phyloP scores from a whole-genome alignment of 495 filamentous ascomycete species.

The Hypomontagnella monticulosa region DNA sequence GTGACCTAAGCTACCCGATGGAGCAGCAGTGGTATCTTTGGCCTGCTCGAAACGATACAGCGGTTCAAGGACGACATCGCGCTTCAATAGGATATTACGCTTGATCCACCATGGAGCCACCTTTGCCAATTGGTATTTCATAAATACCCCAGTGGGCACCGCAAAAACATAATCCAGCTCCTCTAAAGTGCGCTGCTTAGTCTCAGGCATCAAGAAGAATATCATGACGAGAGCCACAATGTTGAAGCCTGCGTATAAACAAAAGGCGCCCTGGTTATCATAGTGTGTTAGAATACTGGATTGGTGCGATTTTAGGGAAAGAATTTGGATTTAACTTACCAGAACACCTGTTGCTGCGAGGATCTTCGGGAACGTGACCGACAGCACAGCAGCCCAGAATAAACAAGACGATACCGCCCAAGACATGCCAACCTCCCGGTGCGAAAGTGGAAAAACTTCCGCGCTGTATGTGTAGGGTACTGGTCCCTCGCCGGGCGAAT shows the following conservation, averaged over 20 bases:
- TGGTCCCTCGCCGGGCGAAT: conserved; percentile 75
- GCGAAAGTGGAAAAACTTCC: conserved; percentile 81
- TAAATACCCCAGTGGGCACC: conserved; percentile 59
- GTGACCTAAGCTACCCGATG: conserved; percentile 1
- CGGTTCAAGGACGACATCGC: conserved; percentile 49
- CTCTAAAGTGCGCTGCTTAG: conserved; percentile 79
- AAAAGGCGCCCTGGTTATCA: conserved; percentile 53
- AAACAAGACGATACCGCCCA: conserved; percentile 78
- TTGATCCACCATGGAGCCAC: conserved; percentile 65
- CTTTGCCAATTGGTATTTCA: conserved; percentile 58
- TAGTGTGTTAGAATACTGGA: conserved; percentile 12
- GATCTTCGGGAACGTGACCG: conserved; percentile 75
- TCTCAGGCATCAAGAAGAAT: conserved; percentile 80
- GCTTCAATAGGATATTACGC: conserved; percentile 57
- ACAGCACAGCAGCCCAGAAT: conserved; percentile 77
- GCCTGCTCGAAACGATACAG: conserved; percentile 54
- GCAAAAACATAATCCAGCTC: conserved; percentile 69
- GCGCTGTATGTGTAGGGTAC: conserved; percentile 80
- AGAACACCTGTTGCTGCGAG: conserved; percentile 60
- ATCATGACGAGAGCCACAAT: conserved; percentile 74
- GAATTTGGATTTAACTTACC: conserved; percentile 44
- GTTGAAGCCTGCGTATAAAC: conserved; percentile 74
- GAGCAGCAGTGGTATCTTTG: not conserved
- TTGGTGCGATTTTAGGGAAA: not conserved
- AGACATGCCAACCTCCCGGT: conserved; percentile 79